Base-by-base conservation (phyloP, 1,284 basidiomycete species). In the Neonothopanus nambi region DNA sequence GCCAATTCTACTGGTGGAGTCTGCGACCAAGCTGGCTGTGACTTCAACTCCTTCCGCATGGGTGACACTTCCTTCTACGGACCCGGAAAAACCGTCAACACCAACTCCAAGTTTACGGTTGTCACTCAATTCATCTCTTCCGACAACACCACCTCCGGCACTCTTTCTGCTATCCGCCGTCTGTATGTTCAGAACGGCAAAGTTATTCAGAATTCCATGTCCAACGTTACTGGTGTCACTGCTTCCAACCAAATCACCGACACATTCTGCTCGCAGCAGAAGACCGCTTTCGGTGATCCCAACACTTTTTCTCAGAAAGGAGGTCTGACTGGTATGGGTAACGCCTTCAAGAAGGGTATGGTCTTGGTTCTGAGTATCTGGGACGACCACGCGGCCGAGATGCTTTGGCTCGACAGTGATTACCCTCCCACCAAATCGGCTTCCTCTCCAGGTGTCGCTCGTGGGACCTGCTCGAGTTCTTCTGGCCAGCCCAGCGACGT, bases 1-100 rank as follows among this genome's bases (percentile, higher is more conserved):
- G 60, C 60, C 48, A 57, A 58, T 52, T 51, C 63, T 17, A 61
- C 67, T 64, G 57, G 56, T 48, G 69, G 69, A 40, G 56, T 73
- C 42, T 75, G 72, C 62, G 72, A 74, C 67, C 65, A 68, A 56
- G 71, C 71, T 57, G 75, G 74, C 8, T 76, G 74, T 63, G 75
- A 76, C 64, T 77, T 76, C 70, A 77, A 77, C 71, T 73, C 74
- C 51, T 77, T 67, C 67, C 73, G 75, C 58, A 72, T 74, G 69
- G 75, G 75, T 46, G 63, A 70, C 66, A 64, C 62, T 41, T 58
- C 64, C 48, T 77, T 76, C 72, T 68, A 69, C 65, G 75, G 75
- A 38, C 60, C 65, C 12, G 71, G 65, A 52, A 58, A 57, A 59
- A 70, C 63, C 54, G 61, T 72, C 62, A 64, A 73, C 66, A 70